A percentile compares a stretch with the other conserved stretches of the same genome.
These are phyloP conservation scores for Extremus antarcticus DNA, from an alignment of 495 filamentous ascomycete genomes.

Conservation along the genomic window DNA sequence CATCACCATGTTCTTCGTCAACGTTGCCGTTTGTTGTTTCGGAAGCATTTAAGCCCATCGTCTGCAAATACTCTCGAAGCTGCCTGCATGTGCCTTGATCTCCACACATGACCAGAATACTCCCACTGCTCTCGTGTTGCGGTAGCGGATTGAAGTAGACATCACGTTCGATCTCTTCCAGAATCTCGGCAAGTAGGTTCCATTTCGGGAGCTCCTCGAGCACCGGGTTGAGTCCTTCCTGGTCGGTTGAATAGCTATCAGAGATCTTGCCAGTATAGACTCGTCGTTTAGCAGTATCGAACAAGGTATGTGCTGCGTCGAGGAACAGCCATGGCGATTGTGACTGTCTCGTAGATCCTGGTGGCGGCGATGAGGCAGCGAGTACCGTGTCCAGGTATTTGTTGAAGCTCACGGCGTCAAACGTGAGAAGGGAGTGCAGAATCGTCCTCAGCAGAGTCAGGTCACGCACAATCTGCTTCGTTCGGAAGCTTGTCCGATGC, in stretches of 20 bases:
- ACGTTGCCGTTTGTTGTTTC: constrained; percentile 7
- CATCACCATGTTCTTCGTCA: constrained; percentile 27
- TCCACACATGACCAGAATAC: constrained; percentile 88
- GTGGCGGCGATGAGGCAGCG: constrained; percentile 76
- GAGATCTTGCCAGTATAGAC: constrained; percentile 68
- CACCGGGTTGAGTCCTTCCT: constrained; percentile 69
- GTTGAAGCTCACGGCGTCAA: constrained; percentile 85
- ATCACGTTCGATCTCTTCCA: constrained; percentile 90
- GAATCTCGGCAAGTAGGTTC: constrained; percentile 69
- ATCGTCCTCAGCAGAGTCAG: constrained; percentile 76
- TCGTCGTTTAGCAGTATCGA: constrained; percentile 76
- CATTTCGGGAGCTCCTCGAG: constrained; percentile 94
- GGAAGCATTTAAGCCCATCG: constrained; percentile 48
- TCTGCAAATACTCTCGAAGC: constrained; percentile 79
- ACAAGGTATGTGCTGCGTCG: constrained; percentile 89
- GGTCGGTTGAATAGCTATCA: constrained; percentile 31
- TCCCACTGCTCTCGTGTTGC: constrained; percentile 78
- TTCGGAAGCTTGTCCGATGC: constrained; percentile 92
- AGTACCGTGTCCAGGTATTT: constrained; percentile 91
- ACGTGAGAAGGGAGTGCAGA: constrained; percentile 70
- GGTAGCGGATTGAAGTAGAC: constrained; percentile 66
- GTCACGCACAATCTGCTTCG: constrained; percentile 85
- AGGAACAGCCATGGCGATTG: constrained; percentile 96
- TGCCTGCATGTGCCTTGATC: constrained; percentile 82
- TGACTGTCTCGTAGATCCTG: constrained; percentile 74